These are phyloP conservation scores for Pyricularia sp. DNA, from an alignment of 2,329 filamentous ascomycete species.

Conservation along the genomic window DNA sequence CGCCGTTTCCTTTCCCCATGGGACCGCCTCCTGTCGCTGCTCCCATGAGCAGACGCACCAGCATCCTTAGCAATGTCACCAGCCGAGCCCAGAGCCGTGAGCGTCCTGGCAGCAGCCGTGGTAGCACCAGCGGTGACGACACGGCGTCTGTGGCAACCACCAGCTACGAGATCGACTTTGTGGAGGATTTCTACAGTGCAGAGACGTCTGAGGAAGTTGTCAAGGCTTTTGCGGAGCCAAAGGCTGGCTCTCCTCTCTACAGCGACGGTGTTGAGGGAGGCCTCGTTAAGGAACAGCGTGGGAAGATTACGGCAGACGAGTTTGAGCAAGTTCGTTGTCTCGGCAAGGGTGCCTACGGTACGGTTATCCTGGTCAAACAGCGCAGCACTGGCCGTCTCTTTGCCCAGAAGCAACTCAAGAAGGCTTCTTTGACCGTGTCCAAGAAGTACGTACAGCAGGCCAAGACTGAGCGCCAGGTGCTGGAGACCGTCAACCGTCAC, in stretches of 20 bases:
- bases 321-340: conserved; percentile 88
- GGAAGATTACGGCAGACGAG: conserved; percentile 87
- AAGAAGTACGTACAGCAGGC: conserved; percentile 96
- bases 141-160: conserved; percentile 63
- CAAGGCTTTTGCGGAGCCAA: neutral
- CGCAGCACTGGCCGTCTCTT: conserved; percentile 78
- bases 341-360: conserved; percentile 93
- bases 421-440: conserved; percentile 89
- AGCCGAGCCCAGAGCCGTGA: conserved; percentile 52
- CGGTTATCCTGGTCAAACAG: conserved; percentile 89
- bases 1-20: conserved; percentile 10
- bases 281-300: conserved; percentile 33
- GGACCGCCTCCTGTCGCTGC: neutral
- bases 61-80: conserved; percentile 26
- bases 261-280: conserved; percentile 43
- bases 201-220: conserved; percentile 4
- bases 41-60: neutral
- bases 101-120: conserved; percentile 40
- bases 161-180: conserved; percentile 77
- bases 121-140: conserved; percentile 52
- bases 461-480: conserved; percentile 88
- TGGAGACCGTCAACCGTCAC: conserved; percentile 93
- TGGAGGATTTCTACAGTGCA: conserved; percentile 73
- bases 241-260: conserved; percentile 6
- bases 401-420: conserved; percentile 97